Evolutionary conservation across 139 green algal genomes (phyloP).

Genomic region (Chlamydomonas sphaeroides): DNA sequence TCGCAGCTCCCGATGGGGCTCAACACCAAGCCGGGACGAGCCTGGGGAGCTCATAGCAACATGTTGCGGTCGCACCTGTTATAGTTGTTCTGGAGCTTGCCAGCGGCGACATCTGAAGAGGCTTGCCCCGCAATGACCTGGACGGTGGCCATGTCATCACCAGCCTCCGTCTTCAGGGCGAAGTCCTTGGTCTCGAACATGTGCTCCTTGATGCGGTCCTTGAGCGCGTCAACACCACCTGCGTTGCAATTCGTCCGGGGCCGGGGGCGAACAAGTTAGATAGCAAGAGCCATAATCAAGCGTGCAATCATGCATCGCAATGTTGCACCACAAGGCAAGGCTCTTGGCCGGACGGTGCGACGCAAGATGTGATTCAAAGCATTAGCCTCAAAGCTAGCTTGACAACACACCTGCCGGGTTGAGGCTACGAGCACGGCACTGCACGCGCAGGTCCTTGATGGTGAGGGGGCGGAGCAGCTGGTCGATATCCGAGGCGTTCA

Average conservation of each 20-base stretch:
- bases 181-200: constrained; percentile 49
- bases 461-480: constrained; percentile 39
- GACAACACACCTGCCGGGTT: constrained; percentile 40
- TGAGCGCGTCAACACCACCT: constrained; percentile 48
- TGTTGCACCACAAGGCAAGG: too few species aligned
- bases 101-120: constrained; percentile 18
- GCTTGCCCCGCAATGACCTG: constrained; percentile 30
- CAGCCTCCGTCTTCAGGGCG: constrained; percentile 53
- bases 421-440: constrained; percentile 42
- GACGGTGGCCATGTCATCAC: constrained; percentile 39
- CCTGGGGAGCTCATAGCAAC: too few species aligned
- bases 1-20: too few species aligned
- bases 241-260: too few species aligned
- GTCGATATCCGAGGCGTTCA: constrained; percentile 37
- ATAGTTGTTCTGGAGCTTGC: constrained; percentile 56
- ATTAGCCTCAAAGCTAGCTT: too few species aligned
- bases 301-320: too few species aligned
- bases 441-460: constrained; percentile 51
- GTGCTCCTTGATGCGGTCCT: constrained; percentile 53
- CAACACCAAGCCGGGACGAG: too few species aligned
- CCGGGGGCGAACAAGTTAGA: too few species aligned
- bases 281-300: too few species aligned
- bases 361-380: too few species aligned
- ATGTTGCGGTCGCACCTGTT: too few species aligned
- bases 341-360: too few species aligned